A percentile compares a stretch with the other conserved stretches of the same genome.
These are phyloP conservation scores for Ottelia alismoides DNA, from an alignment of 106 monocot genomes.

Conservation along the genomic window DNA sequence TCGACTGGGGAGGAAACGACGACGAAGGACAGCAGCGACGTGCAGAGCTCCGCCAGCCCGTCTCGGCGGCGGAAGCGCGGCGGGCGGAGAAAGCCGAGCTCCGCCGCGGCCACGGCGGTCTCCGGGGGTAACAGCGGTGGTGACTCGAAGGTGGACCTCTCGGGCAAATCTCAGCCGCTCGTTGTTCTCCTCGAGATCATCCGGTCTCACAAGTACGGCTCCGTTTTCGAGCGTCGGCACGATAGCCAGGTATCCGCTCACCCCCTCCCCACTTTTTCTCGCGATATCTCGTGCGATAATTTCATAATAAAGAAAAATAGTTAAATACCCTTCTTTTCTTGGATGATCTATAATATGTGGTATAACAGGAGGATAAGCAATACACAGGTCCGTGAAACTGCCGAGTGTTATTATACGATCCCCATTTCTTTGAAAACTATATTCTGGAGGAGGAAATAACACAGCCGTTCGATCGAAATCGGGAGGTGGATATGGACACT, in stretches of 20 bases:
- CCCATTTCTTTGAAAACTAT: too few relatives aligned
- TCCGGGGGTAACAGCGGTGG: conserved; percentile 3
- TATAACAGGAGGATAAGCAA: too few relatives aligned
- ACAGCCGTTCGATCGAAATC: too few relatives aligned
- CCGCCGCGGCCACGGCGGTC: conserved; percentile 1
- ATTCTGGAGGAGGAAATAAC: too few relatives aligned
- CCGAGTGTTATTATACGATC: too few relatives aligned
- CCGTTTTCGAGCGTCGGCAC: conserved; percentile 73
- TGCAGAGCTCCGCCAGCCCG: conserved; percentile 83
- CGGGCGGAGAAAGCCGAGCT: conserved; percentile 4
- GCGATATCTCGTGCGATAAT: too few relatives aligned
- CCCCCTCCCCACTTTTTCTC: too few relatives aligned
- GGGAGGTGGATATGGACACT: too few relatives aligned
- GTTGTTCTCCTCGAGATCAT: conserved; percentile 36
- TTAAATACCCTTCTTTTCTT: too few relatives aligned
- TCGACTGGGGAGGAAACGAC: conserved; percentile 24
- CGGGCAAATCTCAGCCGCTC: conserved; percentile 55
- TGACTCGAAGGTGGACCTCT: neutral
- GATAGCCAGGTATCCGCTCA: conserved; percentile 89
- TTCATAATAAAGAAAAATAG: too few relatives aligned
- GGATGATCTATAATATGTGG: too few relatives aligned
- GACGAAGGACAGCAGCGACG: conserved; percentile 58
- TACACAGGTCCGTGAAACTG: too few relatives aligned
- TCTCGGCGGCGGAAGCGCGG: conserved; percentile 22
- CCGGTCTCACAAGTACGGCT: conserved; percentile 42